Evolutionary conservation across 2,329 filamentous ascomycete species (phyloP), one percentile per base, ranked within the genome.

Genomic region (Macrophomina tecta): DNA sequence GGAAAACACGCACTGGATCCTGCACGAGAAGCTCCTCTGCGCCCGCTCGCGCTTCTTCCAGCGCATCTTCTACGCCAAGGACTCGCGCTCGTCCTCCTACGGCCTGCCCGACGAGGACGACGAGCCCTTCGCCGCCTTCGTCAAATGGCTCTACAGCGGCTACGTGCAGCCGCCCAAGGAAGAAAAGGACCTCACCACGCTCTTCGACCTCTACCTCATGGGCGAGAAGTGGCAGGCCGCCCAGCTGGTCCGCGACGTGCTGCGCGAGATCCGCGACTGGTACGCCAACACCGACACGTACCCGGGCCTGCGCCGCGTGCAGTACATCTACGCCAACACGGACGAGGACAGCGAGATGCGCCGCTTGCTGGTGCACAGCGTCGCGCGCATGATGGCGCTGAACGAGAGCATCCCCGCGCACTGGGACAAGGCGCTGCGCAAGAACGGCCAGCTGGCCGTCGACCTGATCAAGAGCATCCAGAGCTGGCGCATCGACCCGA

Each of bases 1-100:
- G 6, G 81, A 84, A 42, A 84, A 84, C 76, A 85, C 83, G 1
- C 82, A 84, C 74, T 86, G 83, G 83, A 79, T 82, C 66, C 78
- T 86, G 4, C 84, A 86, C 78, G 83, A 86, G 72, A 85, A 85
- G 70, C 83, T 86, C 7, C 81, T 86, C 53, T 85, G 83, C 78
- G 73, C 85, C 72, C 81, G 84, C 75, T 85, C 82, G 40, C 80
- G 80, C 56, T 85, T 84, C 79, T 86, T 86, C 80, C 78, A 81
- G 71, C 79, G 81, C 65, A 80, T 82, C 75, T 85, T 86, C 78
- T 81, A 83, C 74, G 51, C 72, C 61, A 78, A 80, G 51, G 68
- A 70, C 32, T 67, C 71, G 49, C 72, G 75, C 14, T 28, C 34
- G 11, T 36, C 40, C 1, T 73, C 75, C 56, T 85, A 82, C 69